Conservation (phyloP, 805 yeast species). For the Pichia cabralensis region DNA sequence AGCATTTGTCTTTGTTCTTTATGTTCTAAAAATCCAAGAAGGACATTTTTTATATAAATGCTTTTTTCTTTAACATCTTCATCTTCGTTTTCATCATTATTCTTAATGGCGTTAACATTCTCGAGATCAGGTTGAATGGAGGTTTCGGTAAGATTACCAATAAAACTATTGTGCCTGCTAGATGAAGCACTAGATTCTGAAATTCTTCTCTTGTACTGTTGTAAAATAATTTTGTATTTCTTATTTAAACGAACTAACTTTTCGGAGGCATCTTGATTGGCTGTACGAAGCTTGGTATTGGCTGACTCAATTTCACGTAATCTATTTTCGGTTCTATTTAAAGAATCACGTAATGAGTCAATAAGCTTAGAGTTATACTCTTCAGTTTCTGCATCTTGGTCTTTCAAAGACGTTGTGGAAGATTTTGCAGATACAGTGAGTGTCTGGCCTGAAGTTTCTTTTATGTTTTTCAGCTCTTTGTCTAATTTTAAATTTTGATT, state of each 20-base stretch:
- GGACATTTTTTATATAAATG: slow-evolving; percentile 79
- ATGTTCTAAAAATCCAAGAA: slow-evolving; percentile 86
- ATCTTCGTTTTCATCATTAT: slow-evolving; percentile 11
- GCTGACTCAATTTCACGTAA: slow-evolving; percentile 46
- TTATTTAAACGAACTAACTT: slow-evolving; percentile 63
- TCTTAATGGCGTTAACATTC: too few species aligned
- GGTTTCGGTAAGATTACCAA: not conserved
- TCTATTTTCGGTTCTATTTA: slow-evolving; percentile 40
- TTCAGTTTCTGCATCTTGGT: slow-evolving; percentile 1
- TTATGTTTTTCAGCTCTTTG: slow-evolving; percentile 2
- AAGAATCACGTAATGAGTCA: slow-evolving; percentile 41
- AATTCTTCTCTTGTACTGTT: slow-evolving; percentile 35
- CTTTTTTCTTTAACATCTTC: slow-evolving; percentile 36
- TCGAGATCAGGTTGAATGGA: slow-evolving; percentile 3
- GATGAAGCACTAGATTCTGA: slow-evolving; percentile 16
- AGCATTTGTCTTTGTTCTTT: slow-evolving; percentile 82
- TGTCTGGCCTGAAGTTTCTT: too few species aligned
- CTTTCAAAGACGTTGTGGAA: too few species aligned
- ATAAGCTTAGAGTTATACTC: slow-evolving; percentile 16
- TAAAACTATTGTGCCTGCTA: slow-evolving; percentile 10
- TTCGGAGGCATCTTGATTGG: slow-evolving; percentile 58
- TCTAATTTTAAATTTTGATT: slow-evolving; percentile 7
- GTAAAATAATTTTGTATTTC: slow-evolving; percentile 55
- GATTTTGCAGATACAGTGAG: too few species aligned
- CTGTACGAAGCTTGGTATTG: slow-evolving; percentile 42